Evolutionary conservation across 2,329 filamentous ascomycete species (phyloP), one percentile per base, ranked within the genome.

Genomic region (Fusarium napiforme): DNA sequence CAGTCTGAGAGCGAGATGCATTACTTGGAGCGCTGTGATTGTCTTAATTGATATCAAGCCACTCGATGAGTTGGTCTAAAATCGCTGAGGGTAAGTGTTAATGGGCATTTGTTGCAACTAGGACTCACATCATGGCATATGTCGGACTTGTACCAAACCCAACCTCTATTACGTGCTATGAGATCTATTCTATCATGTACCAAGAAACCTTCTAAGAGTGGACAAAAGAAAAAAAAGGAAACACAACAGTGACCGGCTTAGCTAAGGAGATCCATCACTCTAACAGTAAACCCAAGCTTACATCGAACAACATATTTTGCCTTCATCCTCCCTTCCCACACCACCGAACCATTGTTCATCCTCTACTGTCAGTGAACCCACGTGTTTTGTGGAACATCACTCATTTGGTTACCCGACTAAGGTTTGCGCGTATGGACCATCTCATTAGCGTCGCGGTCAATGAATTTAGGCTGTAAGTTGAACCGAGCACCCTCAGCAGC

Each of bases 201-300:
- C n/a, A 21, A 36, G n/a, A 10, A 3, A 7, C 0, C 7, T 26
- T 36, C 2, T 6, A 18, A 15, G n/a, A 15, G 0, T 11, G 4
- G 4, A 15, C 18, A 8, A 26, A 36, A 19, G n/a, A 34, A 34
- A 36, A 34, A 32, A 19, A 15, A 26, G 9, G 12, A 16, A 26
- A 21, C 2, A 19, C 0, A 26, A 11, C 3, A 52, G 16, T 15
- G 10, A 19, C 11, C 11, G 0, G 6, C 2, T 26, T 16, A 50
- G 47, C 7, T 6, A 52, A 26, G 18, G 7, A 36, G 12, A 36
- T 36, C 49, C 18, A 16, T 6, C 16, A 8, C 32, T 52, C 28
- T 49, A 32, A 12, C 15, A 32, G 18, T 21, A 36, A 36, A 7
- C 32, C n/a, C n/a, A 10, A 15, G 7, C 18, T 21, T 36, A 26